Evolutionary conservation across 257 asterid genomes (phyloP).

Genomic region (Cinchona pubescens): DNA sequence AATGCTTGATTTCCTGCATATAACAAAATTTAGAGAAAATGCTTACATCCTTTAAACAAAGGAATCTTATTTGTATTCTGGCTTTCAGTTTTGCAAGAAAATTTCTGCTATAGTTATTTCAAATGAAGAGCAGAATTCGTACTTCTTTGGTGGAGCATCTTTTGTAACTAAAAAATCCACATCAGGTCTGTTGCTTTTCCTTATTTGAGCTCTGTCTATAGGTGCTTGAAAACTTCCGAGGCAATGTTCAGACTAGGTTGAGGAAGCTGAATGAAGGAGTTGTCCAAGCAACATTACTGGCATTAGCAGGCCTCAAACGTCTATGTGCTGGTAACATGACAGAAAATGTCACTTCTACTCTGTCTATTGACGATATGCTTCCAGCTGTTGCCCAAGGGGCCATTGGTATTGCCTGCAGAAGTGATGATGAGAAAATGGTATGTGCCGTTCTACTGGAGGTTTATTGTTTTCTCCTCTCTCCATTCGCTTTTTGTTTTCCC

Average conservation of each 20-base stretch:
- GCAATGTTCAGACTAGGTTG: constrained; percentile 91
- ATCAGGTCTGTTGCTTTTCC: too few species aligned
- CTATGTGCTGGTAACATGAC: constrained; percentile 86
- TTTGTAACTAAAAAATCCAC: not conserved
- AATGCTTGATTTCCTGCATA: not conserved
- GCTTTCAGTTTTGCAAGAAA: not conserved
- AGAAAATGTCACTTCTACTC: constrained; percentile 61
- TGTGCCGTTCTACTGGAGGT: not conserved
- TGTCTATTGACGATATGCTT: constrained; percentile 93
- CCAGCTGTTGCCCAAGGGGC: constrained; percentile 99
- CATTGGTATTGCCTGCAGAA: constrained; percentile 89
- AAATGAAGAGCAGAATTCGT: not conserved
- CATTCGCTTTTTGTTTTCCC: too few species aligned
- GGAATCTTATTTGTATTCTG: not conserved
- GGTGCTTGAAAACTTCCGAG: constrained; percentile 93
- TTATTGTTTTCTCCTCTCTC: not conserved
- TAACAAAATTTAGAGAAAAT: not conserved
- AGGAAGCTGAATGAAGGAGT: constrained; percentile 84
- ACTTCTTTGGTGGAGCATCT: not conserved
- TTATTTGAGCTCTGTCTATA: constrained; percentile 27
- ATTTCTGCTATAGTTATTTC: not conserved
- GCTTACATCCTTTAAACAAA: not conserved
- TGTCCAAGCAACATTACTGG: constrained; percentile 88
- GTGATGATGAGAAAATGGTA: constrained; percentile 84
- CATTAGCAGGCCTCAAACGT: constrained; percentile 91